phyloP scores from a whole-genome alignment of 2,329 filamentous ascomycete genomes.

The Botrytis paeoniae region DNA sequence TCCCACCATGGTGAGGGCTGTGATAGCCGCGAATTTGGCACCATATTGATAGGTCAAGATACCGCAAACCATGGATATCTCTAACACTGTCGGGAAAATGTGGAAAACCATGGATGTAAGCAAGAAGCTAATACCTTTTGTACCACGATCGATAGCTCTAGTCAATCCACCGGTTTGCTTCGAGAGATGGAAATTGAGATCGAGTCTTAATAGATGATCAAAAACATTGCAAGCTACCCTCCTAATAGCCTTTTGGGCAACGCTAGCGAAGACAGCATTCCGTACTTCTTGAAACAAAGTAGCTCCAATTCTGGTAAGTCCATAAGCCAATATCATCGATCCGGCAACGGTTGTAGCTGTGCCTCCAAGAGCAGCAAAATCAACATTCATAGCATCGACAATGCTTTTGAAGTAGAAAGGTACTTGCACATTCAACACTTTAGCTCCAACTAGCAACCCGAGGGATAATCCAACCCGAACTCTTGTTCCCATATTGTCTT shows the following conservation, averaged over 20 bases:
- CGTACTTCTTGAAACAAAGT: slow-evolving; percentile 89
- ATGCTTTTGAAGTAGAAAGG: slow-evolving; percentile 99
- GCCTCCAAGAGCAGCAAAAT: slow-evolving; percentile 80
- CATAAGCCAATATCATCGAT: slow-evolving; percentile 91
- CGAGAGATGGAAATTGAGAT: slow-evolving; percentile 89
- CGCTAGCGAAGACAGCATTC: slow-evolving; percentile 94
- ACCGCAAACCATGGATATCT: slow-evolving; percentile 93
- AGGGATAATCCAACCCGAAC: slow-evolving; percentile 83
- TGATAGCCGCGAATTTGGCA: slow-evolving; percentile 85
- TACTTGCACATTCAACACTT: slow-evolving; percentile 95
- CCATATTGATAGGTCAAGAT: slow-evolving; percentile 97
- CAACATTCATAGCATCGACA: slow-evolving; percentile 96
- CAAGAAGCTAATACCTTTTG: slow-evolving; percentile 96
- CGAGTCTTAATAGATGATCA: slow-evolving; percentile 80
- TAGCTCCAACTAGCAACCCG: slow-evolving; percentile 78
- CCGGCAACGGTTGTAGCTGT: slow-evolving; percentile 87
- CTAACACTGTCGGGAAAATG: slow-evolving; percentile 85
- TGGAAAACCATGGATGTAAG: slow-evolving; percentile 99
- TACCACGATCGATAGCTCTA: slow-evolving; percentile 90
- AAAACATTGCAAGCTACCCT: slow-evolving; percentile 91
- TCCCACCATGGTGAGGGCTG: slow-evolving; percentile 82
- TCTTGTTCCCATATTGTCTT: slow-evolving; percentile 78
- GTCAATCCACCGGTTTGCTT: slow-evolving; percentile 95
- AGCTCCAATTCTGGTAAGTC: slow-evolving; percentile 80
- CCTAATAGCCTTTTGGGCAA: slow-evolving; percentile 94